Percentiles rank a stretch among this genome's conserved stretches.
Conservation (phyloP, 2,329 filamentous ascomycete species). For the Ceratocystis albifundus region DNA sequence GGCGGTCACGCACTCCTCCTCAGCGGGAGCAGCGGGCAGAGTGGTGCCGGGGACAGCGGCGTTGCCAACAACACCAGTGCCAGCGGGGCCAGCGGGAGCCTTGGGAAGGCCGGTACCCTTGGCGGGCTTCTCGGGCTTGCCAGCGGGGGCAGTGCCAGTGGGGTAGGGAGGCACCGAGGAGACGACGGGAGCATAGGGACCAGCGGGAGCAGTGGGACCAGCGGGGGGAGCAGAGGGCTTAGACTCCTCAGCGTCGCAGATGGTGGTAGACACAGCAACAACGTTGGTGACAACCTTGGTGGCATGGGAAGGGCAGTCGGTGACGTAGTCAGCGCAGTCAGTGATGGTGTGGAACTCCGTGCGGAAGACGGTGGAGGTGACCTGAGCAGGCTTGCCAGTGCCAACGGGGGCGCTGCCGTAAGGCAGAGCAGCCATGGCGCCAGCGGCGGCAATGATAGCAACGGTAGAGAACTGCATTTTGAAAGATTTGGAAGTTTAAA, state of each 20-base stretch:
- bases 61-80: conserved; percentile 16
- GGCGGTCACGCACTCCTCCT: conserved; percentile 29
- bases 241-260: conserved; percentile 30
- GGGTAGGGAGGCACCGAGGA: conserved; percentile 20
- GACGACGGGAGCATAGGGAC: conserved; percentile 7
- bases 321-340: conserved; percentile 47
- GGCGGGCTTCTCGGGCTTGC: conserved; percentile 4
- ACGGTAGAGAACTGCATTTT: conserved; percentile 43
- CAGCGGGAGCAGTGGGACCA: conserved; percentile 19
- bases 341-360: conserved; percentile 51
- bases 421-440: conserved; percentile 35
- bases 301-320: conserved; percentile 46
- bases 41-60: conserved; percentile 24
- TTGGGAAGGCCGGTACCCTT: conserved; percentile 14
- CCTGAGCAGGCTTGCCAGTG: conserved; percentile 33
- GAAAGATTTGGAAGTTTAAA: conserved; percentile 31
- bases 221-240: conserved; percentile 16
- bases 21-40: conserved; percentile 25
- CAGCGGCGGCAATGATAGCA: conserved; percentile 40
- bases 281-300: conserved; percentile 32
- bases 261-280: conserved; percentile 33
- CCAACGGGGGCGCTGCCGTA: conserved; percentile 26
- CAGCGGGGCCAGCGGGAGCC: conserved; percentile 23
- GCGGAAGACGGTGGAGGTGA: conserved; percentile 43
- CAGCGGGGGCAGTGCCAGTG: conserved; percentile 20